Percentiles rank a stretch among this genome's conserved stretches.
phyloP scores from a whole-genome alignment of 1,284 basidiomycete genomes.

The Leccinum subspadiceum region DNA sequence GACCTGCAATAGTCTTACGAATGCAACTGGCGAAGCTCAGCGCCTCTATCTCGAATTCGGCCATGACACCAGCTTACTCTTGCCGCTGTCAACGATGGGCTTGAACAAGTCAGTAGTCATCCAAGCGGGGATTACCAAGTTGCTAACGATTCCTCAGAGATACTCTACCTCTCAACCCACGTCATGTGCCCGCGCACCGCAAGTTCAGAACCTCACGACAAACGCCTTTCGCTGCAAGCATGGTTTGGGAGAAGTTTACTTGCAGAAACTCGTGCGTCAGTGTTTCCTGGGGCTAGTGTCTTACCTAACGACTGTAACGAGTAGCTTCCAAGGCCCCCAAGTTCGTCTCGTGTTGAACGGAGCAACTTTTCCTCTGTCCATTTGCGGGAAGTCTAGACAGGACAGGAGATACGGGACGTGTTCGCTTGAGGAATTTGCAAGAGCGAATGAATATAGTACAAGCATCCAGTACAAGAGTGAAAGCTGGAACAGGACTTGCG shows the following conservation, averaged over 20 bases:
- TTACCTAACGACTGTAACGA: background rate
- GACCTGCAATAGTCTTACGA: conserved; percentile 35
- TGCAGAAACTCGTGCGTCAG: too few species aligned
- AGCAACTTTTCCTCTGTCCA: conserved; percentile 38
- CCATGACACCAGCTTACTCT: conserved; percentile 49
- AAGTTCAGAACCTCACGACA: too few species aligned
- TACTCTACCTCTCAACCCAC: too few species aligned
- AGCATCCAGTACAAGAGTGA: conserved; percentile 33
- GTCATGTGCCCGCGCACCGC: too few species aligned
- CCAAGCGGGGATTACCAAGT: too few species aligned
- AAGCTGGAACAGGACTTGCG: conserved; percentile 41
- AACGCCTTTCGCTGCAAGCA: too few species aligned
- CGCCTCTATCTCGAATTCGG: conserved; percentile 46
- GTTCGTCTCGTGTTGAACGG: conserved; percentile 46
- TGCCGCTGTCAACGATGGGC: conserved; percentile 28
- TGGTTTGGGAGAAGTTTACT: too few species aligned
- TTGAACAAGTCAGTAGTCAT: too few species aligned
- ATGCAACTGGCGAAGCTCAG: conserved; percentile 35
- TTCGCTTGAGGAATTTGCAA: conserved; percentile 37
- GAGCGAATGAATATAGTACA: conserved; percentile 32
- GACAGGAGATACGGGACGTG: conserved; percentile 40
- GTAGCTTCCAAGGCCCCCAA: conserved; percentile 37
- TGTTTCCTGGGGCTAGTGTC: too few species aligned
- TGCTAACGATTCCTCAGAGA: too few species aligned
- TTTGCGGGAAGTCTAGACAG: conserved; percentile 29